Percentiles rank a stretch among this genome's conserved stretches.
These are phyloP conservation scores for Euryodendron excelsum DNA, from an alignment of 148 eudicot species.

Conservation along the genomic window DNA sequence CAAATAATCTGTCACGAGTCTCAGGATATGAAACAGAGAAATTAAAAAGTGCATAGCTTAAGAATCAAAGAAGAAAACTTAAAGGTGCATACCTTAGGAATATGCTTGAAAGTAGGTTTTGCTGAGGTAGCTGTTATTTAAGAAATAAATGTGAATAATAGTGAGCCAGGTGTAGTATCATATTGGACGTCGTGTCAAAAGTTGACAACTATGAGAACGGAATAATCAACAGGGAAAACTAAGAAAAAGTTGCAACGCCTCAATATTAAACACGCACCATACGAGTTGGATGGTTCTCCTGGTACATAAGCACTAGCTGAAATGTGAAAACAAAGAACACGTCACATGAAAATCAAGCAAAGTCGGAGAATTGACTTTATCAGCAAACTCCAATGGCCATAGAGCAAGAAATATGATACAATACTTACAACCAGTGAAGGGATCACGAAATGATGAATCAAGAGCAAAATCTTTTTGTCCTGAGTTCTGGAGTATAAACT, in stretches of 20 bases:
- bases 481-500: conserved; percentile 75
- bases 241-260: background rate
- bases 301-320: conserved; percentile 96
- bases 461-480: conserved; percentile 69
- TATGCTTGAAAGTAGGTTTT: conserved; percentile 81
- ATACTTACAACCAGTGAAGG: conserved; percentile 87
- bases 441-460: conserved; percentile 91
- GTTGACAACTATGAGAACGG: conserved; percentile 2
- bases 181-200: background rate
- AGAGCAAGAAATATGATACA: background rate
- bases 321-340: conserved; percentile 21
- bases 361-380: background rate
- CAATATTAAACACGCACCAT: conserved; percentile 54
- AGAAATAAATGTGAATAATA: conserved; percentile 12
- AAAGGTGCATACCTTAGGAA: conserved; percentile 67
- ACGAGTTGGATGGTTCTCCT: conserved; percentile 54
- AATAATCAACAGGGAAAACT: background rate
- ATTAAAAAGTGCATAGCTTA: too few species aligned
- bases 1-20: conserved; percentile 1
- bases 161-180: background rate
- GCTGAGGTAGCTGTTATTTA: conserved; percentile 45
- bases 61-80: background rate
- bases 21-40: background rate
- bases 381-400: conserved; percentile 4
- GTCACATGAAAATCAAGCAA: conserved; percentile 18